Evolutionary conservation across 805 yeast species (phyloP), one percentile per base, ranked within the genome.

Genomic region (Candida xiaguanensis): DNA sequence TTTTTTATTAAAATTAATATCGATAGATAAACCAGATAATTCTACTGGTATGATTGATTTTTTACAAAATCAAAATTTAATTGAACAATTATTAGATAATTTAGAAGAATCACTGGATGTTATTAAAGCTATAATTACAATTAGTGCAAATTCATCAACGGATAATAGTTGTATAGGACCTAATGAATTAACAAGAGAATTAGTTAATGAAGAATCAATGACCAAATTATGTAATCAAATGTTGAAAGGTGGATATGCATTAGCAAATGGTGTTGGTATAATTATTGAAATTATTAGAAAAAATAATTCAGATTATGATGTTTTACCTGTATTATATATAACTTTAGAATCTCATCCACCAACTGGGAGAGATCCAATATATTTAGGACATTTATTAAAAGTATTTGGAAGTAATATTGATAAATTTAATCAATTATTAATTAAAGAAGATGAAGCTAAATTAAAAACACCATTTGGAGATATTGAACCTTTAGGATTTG

Each of bases 201-300:
- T 69, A 45, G 75, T 69, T 1, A 59, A 68, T 2, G 52, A 51
- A 36, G 63, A 59, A 3, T 58, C 58, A 40, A 67, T 69, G 70
- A 31, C 49, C 16, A 49, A 49, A 23, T 49, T 69, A 19, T 65
- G 73, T 41, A 42, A 53, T 23, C 59, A 65, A 33, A 69, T 69
- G 75, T 54, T 68, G 28, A 59, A 65, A 37, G 73, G 74, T n/a
- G 72, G 73, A 2, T 65, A 66, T 40, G 70, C 72, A 4, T 57
- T 69, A 44, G 69, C 72, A n/a, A 69, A 67, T 40, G 74, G 73
- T 7, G 75, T 69, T n/a, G 75, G 75, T 3, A 69, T 69, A 36
- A 60, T 69, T 33, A 69, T 69, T 39, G 75, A 69, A 41, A 67
- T 69, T 35, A 69, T 69, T 41, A 50, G 75, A 15, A 69, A 69